Evolutionary conservation across 2,329 filamentous ascomycete genomes (phyloP), one percentile per base, ranked within the genome.

Genomic region (Pseudogymnoascus sp.): DNA sequence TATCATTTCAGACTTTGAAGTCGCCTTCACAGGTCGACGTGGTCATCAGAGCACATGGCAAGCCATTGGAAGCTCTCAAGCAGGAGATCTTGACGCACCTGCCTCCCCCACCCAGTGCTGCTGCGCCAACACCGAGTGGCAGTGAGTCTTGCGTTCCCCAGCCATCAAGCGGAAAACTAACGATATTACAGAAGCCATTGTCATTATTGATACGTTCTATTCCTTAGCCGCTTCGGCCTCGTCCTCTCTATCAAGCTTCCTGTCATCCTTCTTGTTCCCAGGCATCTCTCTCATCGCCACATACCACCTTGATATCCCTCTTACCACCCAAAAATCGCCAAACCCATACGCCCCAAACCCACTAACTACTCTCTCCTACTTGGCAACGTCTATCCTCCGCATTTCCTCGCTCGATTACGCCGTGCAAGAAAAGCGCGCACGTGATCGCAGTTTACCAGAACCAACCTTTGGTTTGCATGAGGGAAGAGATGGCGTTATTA

Each of bases 351-450:
- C 84, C 16, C 91, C 92, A 0, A 78, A 85, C 28, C 86, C 92
- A 0, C 80, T 96, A 11, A 86, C 86, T 1, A 79, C 92, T 0
- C 80, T 98, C 21, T 84, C 83, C 54, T 96, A 96, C 76, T 86
- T 97, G 65, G 90, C 93, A n/a, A 99, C 95, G 3, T 88, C 92
- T 3, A 84, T 98, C 62, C 81, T 98, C 65, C 86, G 84, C 4
- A 80, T 90, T 0, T 86, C 88, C 41, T 90, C 86, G 13, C 82
- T 97, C 41, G 79, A 85, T 6, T 92, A 97, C 69, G 84, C 90
- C 48, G 81, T 95, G 4, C 86, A 87, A 31, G 82, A 84, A 39
- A 92, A 92, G 73, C 83, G 82, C n/a, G 92, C 93, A 3, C 82
- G 83, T 8, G 87, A 95, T 75, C 84, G 89, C 64, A 92, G 90